phyloP scores from a whole-genome alignment of 2,329 filamentous ascomycete genomes.

The Aureobasidium sp. region DNA sequence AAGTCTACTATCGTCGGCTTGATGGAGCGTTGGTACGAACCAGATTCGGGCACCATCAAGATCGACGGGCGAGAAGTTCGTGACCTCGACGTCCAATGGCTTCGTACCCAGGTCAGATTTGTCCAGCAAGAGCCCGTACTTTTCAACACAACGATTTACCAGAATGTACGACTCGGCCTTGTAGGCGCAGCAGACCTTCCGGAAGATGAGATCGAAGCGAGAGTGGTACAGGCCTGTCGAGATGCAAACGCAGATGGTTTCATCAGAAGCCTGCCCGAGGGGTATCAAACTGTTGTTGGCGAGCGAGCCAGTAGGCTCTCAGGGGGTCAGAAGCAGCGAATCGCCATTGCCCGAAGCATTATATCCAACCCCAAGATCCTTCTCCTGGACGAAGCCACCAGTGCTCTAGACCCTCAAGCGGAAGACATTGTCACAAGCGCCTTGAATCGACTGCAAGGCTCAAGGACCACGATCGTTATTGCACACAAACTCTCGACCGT shows the following conservation, averaged over 20 bases:
- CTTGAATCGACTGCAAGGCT: constrained; percentile 68
- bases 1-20: constrained; percentile 92
- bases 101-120: constrained; percentile 85
- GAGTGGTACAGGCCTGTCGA: constrained; percentile 79
- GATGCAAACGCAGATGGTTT: constrained; percentile 96
- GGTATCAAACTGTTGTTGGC: constrained; percentile 88
- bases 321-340: constrained; percentile 94
- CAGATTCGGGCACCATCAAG: constrained; percentile 66
- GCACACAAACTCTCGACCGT: constrained; percentile 94
- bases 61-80: constrained; percentile 81
- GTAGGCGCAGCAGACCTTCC: constrained; percentile 66
- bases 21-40: constrained; percentile 82
- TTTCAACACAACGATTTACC: constrained; percentile 75
- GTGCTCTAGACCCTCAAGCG: constrained; percentile 89
- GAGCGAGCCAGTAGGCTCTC: constrained; percentile 88
- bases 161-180: constrained; percentile 59
- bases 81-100: constrained; percentile 83
- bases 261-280: constrained; percentile 61
- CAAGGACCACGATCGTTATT: constrained; percentile 95
- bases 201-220: constrained; percentile 65
- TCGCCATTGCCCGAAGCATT: constrained; percentile 89
- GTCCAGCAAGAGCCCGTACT: constrained; percentile 94
- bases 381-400: constrained; percentile 94
- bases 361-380: constrained; percentile 95
- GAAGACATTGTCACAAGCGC: constrained; percentile 95